Base-by-base conservation (phyloP, 2,329 filamentous ascomycete species). In the Didymella keratinophila region DNA sequence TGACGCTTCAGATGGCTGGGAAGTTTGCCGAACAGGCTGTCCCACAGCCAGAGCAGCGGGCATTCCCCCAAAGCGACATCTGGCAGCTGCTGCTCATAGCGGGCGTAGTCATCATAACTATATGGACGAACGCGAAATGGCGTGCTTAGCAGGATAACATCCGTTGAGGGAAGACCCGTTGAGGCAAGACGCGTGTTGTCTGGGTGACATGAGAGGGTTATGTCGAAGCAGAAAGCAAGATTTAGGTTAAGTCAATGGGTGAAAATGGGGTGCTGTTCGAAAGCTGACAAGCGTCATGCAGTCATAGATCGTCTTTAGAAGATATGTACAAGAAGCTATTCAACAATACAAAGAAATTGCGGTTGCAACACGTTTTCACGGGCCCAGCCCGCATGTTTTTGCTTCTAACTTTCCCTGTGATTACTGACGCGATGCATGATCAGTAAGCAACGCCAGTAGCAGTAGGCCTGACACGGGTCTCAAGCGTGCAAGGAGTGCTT, bases 381-480 rank as follows among this genome's bases (percentile, higher is more conserved):
- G 43, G 14, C 11, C 20, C 27, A 39, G 36, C 20, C 44, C 37
- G 8, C 30, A n/a, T n/a, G n/a, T n/a, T 14, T 44, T 21, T 32
- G 34, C 11, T 37, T 37, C 7, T 37, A 3, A 6, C 7, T 18
- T 20, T n/a, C 36, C 20, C 39, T 28, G 4, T 27, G 11, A 14
- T 41, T 8, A 23, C 16, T 14, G 21, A 20, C n/a, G 23, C 5
- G 8, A 3, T 43, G 16, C 25, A 21, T 20, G 16, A 11, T 43
- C 49, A 58, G 18, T 52, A 52, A 12, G 59, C 51, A 25, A 30
- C 48, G 23, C 30, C 56, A 6, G 66, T 68, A 25, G 68, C 46
- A n/a, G 61, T 66, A 18, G 66, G 62, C 55, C 60, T 68, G 18
- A 70, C 56, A 56, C 56, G 67, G 1, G 67, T 72, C 58, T 66